Evolutionary conservation across 2,329 filamentous ascomycete genomes (phyloP).

Genomic region (Ascochyta lentis): DNA sequence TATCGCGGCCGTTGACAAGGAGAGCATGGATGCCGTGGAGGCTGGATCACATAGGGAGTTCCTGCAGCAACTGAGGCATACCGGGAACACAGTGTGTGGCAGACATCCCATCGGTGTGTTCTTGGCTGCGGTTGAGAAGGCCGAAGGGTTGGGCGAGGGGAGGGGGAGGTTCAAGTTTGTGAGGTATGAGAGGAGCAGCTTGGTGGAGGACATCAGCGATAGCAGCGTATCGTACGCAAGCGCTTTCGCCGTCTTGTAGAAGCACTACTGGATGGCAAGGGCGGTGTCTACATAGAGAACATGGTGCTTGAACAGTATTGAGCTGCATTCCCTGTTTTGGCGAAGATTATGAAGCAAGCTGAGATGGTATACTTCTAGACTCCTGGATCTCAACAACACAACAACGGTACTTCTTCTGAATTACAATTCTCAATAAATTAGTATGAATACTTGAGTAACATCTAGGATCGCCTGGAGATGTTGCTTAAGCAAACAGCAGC

Average conservation of each 20-base stretch:
- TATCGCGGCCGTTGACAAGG: conserved; percentile 78
- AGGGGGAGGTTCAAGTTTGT: conserved; percentile 75
- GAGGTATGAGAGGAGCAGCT: conserved; percentile 83
- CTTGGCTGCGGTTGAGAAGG: conserved; percentile 83
- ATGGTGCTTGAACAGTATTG: too few species aligned
- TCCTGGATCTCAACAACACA: too few species aligned
- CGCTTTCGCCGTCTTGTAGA: conserved; percentile 73
- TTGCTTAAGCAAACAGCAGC: too few species aligned
- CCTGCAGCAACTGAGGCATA: conserved; percentile 70
- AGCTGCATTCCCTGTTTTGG: too few species aligned
- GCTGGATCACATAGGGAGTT: conserved; percentile 76
- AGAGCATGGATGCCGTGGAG: conserved; percentile 85
- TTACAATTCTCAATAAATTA: too few species aligned
- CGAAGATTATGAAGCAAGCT: too few species aligned
- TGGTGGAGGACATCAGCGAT: conserved; percentile 71
- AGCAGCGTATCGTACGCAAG: conserved; percentile 96
- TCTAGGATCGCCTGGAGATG: too few species aligned
- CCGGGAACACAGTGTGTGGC: conserved; percentile 91
- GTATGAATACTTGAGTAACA: too few species aligned
- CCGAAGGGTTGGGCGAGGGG: conserved; percentile 56
- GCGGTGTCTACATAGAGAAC: too few species aligned
- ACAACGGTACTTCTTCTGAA: too few species aligned
- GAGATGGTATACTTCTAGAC: too few species aligned
- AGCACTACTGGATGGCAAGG: too few species aligned
- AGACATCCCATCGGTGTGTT: conserved; percentile 92